phyloP scores from a whole-genome alignment of 1,284 basidiomycete genomes.

The Irpex rosettiformis region DNA sequence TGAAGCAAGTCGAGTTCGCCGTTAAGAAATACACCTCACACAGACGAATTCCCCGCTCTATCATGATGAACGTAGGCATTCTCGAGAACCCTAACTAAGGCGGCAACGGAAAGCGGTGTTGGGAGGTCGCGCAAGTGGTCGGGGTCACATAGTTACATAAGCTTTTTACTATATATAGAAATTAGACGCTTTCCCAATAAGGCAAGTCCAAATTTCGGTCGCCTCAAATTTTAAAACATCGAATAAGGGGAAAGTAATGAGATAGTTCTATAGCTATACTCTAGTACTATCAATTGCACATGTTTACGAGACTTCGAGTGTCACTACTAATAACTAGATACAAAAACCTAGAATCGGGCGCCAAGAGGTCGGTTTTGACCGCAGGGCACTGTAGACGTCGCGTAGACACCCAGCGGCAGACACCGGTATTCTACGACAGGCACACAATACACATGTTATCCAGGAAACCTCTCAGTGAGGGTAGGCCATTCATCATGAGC shows the following conservation, averaged over 20 bases:
- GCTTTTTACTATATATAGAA: background rate
- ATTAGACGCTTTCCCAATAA: background rate
- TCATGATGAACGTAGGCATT: background rate
- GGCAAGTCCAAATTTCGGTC: background rate
- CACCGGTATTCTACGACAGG: no score
- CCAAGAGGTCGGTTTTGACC: conserved; percentile 3
- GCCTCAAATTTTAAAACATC: background rate
- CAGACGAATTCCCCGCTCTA: background rate
- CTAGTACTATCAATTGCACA: background rate
- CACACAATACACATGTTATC: no score
- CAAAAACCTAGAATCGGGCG: background rate
- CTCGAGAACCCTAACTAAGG: background rate
- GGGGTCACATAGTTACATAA: background rate
- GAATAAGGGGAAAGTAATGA: background rate
- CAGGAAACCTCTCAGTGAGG: background rate
- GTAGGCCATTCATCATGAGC: background rate
- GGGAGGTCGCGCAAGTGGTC: background rate
- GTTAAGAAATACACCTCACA: conserved; percentile 3
- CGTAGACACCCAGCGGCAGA: no score
- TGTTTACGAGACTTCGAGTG: background rate
- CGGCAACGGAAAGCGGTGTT: background rate
- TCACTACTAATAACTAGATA: background rate
- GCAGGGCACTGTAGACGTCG: background rate
- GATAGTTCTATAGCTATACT: background rate
- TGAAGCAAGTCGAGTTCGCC: background rate